phyloP scores from a whole-genome alignment of 441 rosid genomes.

The Pelargonium myrrhifolium region DNA sequence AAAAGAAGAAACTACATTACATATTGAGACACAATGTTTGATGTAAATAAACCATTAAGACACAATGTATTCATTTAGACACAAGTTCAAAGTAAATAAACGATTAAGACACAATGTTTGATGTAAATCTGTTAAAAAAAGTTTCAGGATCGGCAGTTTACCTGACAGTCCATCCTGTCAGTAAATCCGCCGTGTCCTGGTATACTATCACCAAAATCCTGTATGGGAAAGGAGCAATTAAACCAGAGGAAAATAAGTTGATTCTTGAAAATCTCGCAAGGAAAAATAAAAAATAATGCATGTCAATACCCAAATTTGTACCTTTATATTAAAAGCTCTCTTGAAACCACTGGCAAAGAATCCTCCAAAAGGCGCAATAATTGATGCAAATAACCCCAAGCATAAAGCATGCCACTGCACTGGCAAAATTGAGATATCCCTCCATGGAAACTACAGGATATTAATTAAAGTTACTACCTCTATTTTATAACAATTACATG shows the following conservation, averaged over 20 bases:
- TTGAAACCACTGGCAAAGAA: slow-evolving; percentile 4
- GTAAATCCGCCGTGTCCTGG: slow-evolving; percentile 5
- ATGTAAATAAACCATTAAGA: too few relatives aligned
- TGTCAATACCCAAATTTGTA: background rate
- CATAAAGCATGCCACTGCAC: slow-evolving; percentile 3
- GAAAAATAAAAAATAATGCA: background rate
- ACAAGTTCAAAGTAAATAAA: too few relatives aligned
- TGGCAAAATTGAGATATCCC: background rate
- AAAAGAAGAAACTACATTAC: too few relatives aligned
- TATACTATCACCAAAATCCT: slow-evolving; percentile 5
- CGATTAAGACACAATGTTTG: background rate
- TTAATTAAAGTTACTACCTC: background rate
- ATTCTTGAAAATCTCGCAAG: background rate
- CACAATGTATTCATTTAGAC: too few relatives aligned
- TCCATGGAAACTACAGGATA: slow-evolving; percentile 2
- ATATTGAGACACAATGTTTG: too few relatives aligned
- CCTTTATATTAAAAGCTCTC: slow-evolving; percentile 4
- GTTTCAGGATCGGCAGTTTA: background rate
- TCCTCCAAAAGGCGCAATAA: slow-evolving; percentile 2
- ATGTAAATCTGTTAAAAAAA: background rate
- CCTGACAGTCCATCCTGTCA: slow-evolving; percentile 2
- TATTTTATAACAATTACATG: background rate
- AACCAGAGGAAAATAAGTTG: background rate
- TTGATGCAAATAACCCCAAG: slow-evolving; percentile 6
- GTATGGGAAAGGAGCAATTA: background rate